Evolutionary conservation across 148 eudicot species (phyloP).

Genomic region (Amaranthus palmeri): DNA sequence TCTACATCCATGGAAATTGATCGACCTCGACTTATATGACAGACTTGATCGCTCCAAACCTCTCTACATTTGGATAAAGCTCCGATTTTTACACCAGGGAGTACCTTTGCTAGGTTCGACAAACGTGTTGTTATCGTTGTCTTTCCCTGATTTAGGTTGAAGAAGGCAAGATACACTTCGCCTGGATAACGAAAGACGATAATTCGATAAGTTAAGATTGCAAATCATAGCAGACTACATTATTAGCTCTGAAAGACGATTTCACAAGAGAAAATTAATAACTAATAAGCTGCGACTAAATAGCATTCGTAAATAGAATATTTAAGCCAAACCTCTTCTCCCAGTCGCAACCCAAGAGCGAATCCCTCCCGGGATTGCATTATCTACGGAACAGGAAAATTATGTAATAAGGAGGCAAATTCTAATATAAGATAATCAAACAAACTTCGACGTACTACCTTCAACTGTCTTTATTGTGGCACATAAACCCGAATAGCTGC

Average conservation of each 20-base stretch:
- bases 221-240: not conserved
- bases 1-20: conserved; percentile 51
- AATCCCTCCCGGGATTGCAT: conserved; percentile 36
- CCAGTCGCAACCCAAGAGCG: conserved; percentile 92
- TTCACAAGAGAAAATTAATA: not conserved
- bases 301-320: not conserved
- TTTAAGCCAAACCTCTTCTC: conserved; percentile 48
- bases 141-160: conserved; percentile 53
- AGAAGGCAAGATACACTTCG: conserved; percentile 69
- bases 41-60: conserved; percentile 58
- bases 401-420: not conserved
- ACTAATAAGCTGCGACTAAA: too few relatives aligned
- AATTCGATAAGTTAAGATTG: not conserved
- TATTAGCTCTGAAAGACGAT: not conserved
- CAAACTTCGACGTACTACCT: conserved; percentile 39
- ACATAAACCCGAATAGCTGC: conserved; percentile 77
- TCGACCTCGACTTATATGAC: conserved; percentile 27
- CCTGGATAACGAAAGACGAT: conserved; percentile 34
- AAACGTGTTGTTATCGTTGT: conserved; percentile 46
- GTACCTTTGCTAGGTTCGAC: conserved; percentile 42
- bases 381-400: conserved; percentile 40
- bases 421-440: not conserved
- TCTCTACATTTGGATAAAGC: conserved; percentile 48
- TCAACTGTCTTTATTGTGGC: conserved; percentile 43
- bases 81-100: conserved; percentile 33